Evolutionary conservation across 1,284 basidiomycete genomes (phyloP), one percentile per base, ranked within the genome.

Genomic region (Cryptococcus maquisensis): DNA sequence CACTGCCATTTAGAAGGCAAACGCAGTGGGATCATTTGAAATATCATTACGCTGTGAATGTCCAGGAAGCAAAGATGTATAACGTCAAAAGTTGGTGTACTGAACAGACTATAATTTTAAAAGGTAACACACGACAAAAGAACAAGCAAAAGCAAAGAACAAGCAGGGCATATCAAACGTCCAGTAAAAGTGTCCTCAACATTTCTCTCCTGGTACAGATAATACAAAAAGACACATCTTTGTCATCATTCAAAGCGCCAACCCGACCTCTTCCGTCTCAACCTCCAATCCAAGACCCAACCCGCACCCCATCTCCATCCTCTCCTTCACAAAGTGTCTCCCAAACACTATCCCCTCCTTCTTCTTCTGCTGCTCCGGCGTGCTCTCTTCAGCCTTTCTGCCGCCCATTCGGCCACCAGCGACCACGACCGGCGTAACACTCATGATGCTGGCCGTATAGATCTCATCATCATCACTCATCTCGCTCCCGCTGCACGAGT

Each of bases 401-500:
- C 18, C 36, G 28, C 28, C 46, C 36, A 47, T 48, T 15, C 24
- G 16, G 16, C 51, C 57, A 3, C 40, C 28, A 32, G 28, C 35
- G 12, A 64, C 54, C 37, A 57, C 52, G 18, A 64, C 54, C 6
- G 68, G 66, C 6, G 59, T 66, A 23, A 73, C 49, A 23, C 60
- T 63, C 45, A 72, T 68, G 44, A 74, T 69, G 49, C 66, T 67
- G 4, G 71, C 72, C 7, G 65, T 70, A 47, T 64, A 59, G 9
- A 68, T 60, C 46, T 47, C 46, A 55, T 71, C 70, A 35, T 73
- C 72, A 53, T 73, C 71, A 56, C 65, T 68, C 32, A 62, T 58
- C 41, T 68, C 71, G 1, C 55, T 56, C 38, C 61, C 24, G 18
- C 61, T 64, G 23, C 67, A 60, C 13, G 60, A 63, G 52, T 67